phyloP scores from a whole-genome alignment of 768 basidiomycete species.

The Xerocomus brunneocitrinus region DNA sequence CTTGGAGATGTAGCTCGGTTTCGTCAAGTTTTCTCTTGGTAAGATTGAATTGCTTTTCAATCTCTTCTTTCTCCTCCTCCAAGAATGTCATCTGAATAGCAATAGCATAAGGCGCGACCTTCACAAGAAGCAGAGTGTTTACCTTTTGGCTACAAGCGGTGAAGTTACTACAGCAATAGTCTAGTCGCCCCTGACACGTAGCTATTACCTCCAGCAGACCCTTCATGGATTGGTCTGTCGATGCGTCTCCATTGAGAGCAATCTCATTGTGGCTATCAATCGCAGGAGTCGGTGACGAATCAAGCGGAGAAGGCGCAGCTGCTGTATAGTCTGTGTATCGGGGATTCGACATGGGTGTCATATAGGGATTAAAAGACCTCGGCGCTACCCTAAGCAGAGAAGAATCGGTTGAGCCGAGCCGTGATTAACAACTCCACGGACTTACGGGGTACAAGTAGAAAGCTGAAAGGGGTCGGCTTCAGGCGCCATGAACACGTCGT shows the following conservation, averaged over 20 bases:
- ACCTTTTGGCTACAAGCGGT: conserved; percentile 10
- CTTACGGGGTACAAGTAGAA: conserved; percentile 19
- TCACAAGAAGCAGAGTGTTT: background rate
- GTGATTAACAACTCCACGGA: background rate
- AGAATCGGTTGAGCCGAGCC: background rate
- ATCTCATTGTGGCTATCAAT: background rate
- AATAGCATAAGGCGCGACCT: background rate
- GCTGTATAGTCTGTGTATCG: conserved; percentile 2
- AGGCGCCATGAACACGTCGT: background rate
- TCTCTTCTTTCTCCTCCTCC: conserved; percentile 11
- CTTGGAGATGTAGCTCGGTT: conserved; percentile 14
- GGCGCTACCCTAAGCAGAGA: conserved; percentile 8
- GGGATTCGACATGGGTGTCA: conserved; percentile 26
- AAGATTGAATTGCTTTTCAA: conserved; percentile 13
- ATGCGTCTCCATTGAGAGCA: background rate
- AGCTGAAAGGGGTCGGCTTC: background rate
- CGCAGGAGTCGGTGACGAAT: conserved; percentile 7
- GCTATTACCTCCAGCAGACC: conserved; percentile 17
- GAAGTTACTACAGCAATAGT: conserved; percentile 12
- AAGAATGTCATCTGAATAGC: conserved; percentile 12
- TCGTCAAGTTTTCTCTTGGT: conserved; percentile 17
- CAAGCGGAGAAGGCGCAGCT: background rate
- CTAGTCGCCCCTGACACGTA: conserved; percentile 11
- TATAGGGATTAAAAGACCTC: conserved; percentile 20
- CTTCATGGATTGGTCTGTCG: background rate